phyloP scores from a whole-genome alignment of 352 stramenopile genomes.

The Phytophthora sojae region DNA sequence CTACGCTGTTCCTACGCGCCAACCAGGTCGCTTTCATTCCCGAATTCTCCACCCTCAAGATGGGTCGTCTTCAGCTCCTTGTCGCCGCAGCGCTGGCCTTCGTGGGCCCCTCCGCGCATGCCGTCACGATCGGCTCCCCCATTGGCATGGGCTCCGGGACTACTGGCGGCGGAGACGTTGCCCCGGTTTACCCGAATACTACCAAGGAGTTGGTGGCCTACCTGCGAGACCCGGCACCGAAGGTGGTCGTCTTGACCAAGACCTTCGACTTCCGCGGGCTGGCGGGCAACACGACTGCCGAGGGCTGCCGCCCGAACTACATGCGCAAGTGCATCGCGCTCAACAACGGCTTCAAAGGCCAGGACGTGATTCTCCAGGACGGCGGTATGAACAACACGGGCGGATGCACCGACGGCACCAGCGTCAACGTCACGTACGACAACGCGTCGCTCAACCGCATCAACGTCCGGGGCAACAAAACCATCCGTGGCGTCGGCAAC shows the following conservation, averaged over 20 bases:
- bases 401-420: constrained; percentile 42
- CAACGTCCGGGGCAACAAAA: constrained; percentile 40
- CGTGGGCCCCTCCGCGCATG: neutral
- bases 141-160: constrained; percentile 29
- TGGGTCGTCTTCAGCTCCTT: neutral
- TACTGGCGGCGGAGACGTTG: constrained; percentile 41
- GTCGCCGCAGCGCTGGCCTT: neutral
- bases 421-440: constrained; percentile 37
- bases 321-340: constrained; percentile 41
- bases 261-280: constrained; percentile 45
- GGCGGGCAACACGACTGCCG: constrained; percentile 46
- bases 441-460: constrained; percentile 27
- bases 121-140: neutral
- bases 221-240: constrained; percentile 32
- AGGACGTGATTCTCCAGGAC: constrained; percentile 48
- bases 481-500: constrained; percentile 30
- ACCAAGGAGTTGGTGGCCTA: constrained; percentile 40
- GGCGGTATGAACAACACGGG: constrained; percentile 53
- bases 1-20: neutral
- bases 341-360: constrained; percentile 45
- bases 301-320: constrained; percentile 42
- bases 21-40: neutral
- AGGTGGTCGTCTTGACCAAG: constrained; percentile 51
- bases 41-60: neutral
- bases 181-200: constrained; percentile 36